Evolutionary conservation across 2,329 filamentous ascomycete genomes (phyloP).

Genomic region (Neonectria sp.): DNA sequence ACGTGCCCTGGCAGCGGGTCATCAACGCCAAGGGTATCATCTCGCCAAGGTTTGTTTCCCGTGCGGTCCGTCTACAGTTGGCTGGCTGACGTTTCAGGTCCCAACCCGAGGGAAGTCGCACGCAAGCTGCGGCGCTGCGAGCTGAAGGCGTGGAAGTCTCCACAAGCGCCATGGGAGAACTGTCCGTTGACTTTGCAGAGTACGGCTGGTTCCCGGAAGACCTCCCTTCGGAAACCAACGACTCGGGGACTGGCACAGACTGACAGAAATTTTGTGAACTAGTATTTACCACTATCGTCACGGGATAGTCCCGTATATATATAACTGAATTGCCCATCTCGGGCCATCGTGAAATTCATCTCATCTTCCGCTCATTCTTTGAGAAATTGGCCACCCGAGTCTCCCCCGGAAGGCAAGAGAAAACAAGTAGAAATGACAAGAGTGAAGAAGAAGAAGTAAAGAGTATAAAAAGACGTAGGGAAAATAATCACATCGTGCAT

Average conservation of each 20-base stretch:
- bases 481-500: conserved; percentile 41
- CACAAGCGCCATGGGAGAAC: conserved; percentile 64
- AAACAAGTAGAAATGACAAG: conserved; percentile 38
- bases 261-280: conserved; percentile 32
- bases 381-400: conserved; percentile 36
- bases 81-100: conserved; percentile 54
- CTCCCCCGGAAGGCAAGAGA: conserved; percentile 36
- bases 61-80: background rate
- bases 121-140: conserved; percentile 65
- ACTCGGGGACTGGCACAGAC: conserved; percentile 2
- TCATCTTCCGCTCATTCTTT: conserved; percentile 47
- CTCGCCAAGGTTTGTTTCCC: conserved; percentile 77
- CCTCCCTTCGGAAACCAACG: conserved; percentile 62
- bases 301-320: conserved; percentile 40
- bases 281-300: conserved; percentile 49
- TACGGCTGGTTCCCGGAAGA: conserved; percentile 71
- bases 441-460: conserved; percentile 39
- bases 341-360: conserved; percentile 47
- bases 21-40: conserved; percentile 91
- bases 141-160: conserved; percentile 69
- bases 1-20: conserved; percentile 95
- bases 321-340: conserved; percentile 42
- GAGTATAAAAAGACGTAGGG: conserved; percentile 34
- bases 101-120: conserved; percentile 63
- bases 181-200: conserved; percentile 64